Conservation (phyloP, 768 basidiomycete species). For the Lentinula boryana region DNA sequence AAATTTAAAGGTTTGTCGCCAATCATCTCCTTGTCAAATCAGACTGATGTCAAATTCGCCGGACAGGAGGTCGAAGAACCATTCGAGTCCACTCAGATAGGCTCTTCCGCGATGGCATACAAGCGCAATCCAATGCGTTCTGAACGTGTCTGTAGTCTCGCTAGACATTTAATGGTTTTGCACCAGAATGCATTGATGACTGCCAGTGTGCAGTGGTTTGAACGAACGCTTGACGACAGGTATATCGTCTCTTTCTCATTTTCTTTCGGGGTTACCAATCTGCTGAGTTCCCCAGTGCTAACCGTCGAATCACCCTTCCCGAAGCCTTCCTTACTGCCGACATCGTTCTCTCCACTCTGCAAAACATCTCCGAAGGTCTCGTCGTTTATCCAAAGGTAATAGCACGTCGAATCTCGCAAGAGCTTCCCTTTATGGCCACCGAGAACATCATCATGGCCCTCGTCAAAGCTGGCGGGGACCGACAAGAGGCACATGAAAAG, state of each 20-base stretch:
- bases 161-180: slow-evolving; percentile 93
- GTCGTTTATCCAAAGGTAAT: slow-evolving; percentile 99
- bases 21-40: not conserved
- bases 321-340: slow-evolving; percentile 97
- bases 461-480: slow-evolving; percentile 90
- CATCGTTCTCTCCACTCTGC: slow-evolving; percentile 90
- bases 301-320: slow-evolving; percentile 92
- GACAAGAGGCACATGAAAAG: slow-evolving; percentile 96
- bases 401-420: slow-evolving; percentile 83
- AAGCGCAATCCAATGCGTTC: slow-evolving; percentile 99
- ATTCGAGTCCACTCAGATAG: slow-evolving; percentile 98
- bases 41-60: not conserved
- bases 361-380: slow-evolving; percentile 96
- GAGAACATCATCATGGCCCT: slow-evolving; percentile 99
- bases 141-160: slow-evolving; percentile 92
- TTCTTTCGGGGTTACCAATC: not conserved
- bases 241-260: slow-evolving; percentile 18
- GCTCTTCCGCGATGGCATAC: slow-evolving; percentile 97
- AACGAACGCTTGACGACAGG: slow-evolving; percentile 97
- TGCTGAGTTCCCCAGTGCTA: slow-evolving; percentile 54
- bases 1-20: slow-evolving; percentile 63
- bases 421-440: slow-evolving; percentile 99
- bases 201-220: slow-evolving; percentile 94
- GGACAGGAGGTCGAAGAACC: slow-evolving; percentile 93
- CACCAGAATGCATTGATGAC: slow-evolving; percentile 98